A percentile compares a stretch with the other conserved stretches of the same genome.
phyloP scores from a whole-genome alignment of 768 basidiomycete genomes.

The Termitomyces sp. region DNA sequence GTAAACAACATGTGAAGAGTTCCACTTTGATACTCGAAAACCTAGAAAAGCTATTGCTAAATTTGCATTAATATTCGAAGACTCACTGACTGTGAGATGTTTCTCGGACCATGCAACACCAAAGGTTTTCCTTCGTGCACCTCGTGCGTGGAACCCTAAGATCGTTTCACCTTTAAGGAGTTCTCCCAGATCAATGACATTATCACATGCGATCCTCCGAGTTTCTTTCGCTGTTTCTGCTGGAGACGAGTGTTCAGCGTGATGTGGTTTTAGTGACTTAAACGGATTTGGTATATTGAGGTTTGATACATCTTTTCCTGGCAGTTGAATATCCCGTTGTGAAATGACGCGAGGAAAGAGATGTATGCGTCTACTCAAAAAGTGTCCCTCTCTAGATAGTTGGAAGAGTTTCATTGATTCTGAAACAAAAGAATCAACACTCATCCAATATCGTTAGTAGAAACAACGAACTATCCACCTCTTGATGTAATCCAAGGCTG shows the following conservation, averaged over 20 bases:
- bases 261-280: constrained; percentile 46
- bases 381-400: constrained; percentile 35
- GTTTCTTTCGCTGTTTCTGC: constrained; percentile 15
- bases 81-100: constrained; percentile 30
- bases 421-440: constrained; percentile 12
- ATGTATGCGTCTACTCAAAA: constrained; percentile 37
- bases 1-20: constrained; percentile 24
- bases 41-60: constrained; percentile 18
- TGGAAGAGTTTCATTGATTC: constrained; percentile 35
- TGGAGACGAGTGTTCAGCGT: constrained; percentile 37
- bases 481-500: constrained; percentile 39
- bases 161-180: constrained; percentile 21
- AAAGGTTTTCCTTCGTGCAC: constrained; percentile 23
- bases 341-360: constrained; percentile 21
- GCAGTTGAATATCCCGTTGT: constrained; percentile 14
- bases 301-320: constrained; percentile 24
- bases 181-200: constrained; percentile 27
- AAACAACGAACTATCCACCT: constrained; percentile 38
- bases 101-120: constrained; percentile 45
- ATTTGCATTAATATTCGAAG: background rate
- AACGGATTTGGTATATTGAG: constrained; percentile 53
- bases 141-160: constrained; percentile 20
- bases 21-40: constrained; percentile 30
- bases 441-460: background rate
- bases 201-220: constrained; percentile 26